These are phyloP conservation scores for Rhizopogon rudus DNA, from an alignment of 768 basidiomycete genomes.

Conservation along the genomic window DNA sequence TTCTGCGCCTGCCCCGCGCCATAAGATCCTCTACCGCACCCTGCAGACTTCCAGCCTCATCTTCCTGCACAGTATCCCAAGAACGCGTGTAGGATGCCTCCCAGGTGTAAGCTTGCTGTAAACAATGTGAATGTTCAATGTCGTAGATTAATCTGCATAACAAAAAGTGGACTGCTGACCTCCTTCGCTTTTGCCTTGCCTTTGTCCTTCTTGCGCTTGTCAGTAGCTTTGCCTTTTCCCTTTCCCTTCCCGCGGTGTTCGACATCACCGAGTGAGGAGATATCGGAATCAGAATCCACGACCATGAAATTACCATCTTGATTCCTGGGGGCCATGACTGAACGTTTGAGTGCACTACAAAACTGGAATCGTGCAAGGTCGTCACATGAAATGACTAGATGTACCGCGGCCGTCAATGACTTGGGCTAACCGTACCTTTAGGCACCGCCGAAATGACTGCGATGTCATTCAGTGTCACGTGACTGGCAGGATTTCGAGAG, in stretches of 20 bases:
- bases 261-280: conserved; percentile 53
- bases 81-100: conserved; percentile 91
- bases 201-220: conserved; percentile 51
- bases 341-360: not conserved
- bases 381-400: too few species aligned
- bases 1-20: conserved; percentile 77
- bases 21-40: conserved; percentile 86
- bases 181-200: conserved; percentile 34
- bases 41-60: conserved; percentile 88
- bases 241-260: conserved; percentile 48
- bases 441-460: too few species aligned
- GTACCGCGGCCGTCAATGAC: too few species aligned
- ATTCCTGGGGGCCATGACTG: conserved; percentile 19
- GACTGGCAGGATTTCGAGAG: too few species aligned
- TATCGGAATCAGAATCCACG: conserved; percentile 69
- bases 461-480: too few species aligned
- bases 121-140: not conserved
- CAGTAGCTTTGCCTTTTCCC: conserved; percentile 48
- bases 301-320: conserved; percentile 39
- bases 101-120: conserved; percentile 87
- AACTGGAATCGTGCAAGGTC: not conserved
- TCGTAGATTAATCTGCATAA: too few species aligned
- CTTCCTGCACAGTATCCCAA: conserved; percentile 98
- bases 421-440: too few species aligned
- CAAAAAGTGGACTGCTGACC: conserved; percentile 10